Evolutionary conservation across 208 protist species (phyloP).

Genomic region (Leishmania tarentolae): DNA sequence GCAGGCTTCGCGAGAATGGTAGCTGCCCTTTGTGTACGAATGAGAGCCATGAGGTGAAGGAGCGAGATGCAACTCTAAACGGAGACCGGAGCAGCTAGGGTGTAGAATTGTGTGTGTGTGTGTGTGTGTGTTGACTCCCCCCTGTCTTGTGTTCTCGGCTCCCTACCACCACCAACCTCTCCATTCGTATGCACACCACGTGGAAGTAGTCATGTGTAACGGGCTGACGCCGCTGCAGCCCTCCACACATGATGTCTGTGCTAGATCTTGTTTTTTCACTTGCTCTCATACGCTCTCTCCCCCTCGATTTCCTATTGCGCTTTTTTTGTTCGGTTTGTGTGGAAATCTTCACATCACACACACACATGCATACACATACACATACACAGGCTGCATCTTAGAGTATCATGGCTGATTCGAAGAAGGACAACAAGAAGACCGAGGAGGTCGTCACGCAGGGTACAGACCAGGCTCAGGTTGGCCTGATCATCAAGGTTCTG

Average conservation of each 20-base stretch:
- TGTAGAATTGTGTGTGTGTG: not conserved
- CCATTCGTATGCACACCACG: not conserved
- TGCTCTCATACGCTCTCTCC: not conserved
- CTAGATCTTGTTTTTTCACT: not conserved
- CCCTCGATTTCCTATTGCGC: not conserved
- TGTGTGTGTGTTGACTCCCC: not conserved
- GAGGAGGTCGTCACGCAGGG: constrained; percentile 79
- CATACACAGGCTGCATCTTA: constrained; percentile 6
- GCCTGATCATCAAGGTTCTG: constrained; percentile 98
- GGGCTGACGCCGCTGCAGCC: not conserved
- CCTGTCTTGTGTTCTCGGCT: not conserved
- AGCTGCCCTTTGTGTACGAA: not conserved
- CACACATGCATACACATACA: constrained; percentile 1
- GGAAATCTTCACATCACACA: not conserved
- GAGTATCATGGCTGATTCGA: constrained; percentile 61
- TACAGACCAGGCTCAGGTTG: constrained; percentile 91
- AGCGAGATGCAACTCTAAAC: not conserved
- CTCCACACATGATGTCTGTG: not conserved
- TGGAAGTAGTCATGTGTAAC: not conserved
- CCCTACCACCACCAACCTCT: not conserved
- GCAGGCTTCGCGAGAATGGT: not conserved
- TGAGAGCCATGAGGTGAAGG: not conserved
- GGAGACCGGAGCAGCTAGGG: not conserved
- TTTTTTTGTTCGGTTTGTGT: constrained; percentile 9
- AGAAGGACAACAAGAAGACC: constrained; percentile 90